A percentile compares a stretch with the other conserved stretches of the same genome.
phyloP scores from a whole-genome alignment of 1,139 yeast species.

The Scheffersomyces illinoinensis region DNA sequence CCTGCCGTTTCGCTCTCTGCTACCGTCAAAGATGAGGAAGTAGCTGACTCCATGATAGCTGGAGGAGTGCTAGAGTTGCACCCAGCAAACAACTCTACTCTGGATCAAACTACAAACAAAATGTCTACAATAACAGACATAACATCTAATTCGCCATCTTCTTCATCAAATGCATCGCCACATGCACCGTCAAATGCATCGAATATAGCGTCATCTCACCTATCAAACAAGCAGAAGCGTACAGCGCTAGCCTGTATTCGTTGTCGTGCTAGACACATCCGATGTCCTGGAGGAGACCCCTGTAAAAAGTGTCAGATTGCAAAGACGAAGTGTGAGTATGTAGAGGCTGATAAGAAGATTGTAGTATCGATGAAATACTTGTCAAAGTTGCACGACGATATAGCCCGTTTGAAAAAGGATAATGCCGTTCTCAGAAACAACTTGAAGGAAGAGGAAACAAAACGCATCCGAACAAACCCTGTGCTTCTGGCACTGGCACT shows the following conservation, averaged over 20 bases:
- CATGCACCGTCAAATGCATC: no score
- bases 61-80: neutral
- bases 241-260: constrained; percentile 58
- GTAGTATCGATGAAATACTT: constrained; percentile 77
- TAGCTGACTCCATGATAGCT: neutral
- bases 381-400: constrained; percentile 66
- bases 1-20: neutral
- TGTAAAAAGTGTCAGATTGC: constrained; percentile 67
- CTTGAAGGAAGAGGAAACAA: constrained; percentile 32
- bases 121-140: neutral
- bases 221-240: constrained; percentile 20
- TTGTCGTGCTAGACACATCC: constrained; percentile 73
- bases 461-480: neutral
- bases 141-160: neutral
- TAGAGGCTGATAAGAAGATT: constrained; percentile 75
- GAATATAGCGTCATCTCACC: neutral
- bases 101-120: neutral
- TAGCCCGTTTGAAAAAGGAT: constrained; percentile 50
- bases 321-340: constrained; percentile 66
- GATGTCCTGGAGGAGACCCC: constrained; percentile 82
- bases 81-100: neutral
- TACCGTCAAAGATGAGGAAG: neutral
- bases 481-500: neutral
- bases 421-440: constrained; percentile 57
- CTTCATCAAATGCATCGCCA: neutral